Conservation (phyloP, 306 rosid species). For the Sophora flavescens region DNA sequence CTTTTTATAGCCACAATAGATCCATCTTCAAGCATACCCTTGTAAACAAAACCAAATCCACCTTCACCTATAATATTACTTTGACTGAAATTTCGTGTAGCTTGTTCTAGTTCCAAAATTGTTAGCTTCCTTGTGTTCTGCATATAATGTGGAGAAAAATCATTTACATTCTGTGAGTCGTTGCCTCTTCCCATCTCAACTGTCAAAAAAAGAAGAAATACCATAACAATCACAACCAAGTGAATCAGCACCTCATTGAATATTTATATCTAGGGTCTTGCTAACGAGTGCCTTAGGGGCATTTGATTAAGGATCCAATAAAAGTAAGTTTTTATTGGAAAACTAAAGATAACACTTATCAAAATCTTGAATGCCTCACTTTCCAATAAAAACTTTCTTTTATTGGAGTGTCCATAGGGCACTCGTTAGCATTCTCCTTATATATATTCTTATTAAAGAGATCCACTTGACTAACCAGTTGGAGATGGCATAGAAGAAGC, state of each 20-base stretch:
- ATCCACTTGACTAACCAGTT: conserved; percentile 51
- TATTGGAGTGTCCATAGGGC: too few species aligned
- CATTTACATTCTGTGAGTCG: conserved; percentile 47
- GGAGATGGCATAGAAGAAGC: conserved; percentile 70
- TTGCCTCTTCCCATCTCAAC: conserved; percentile 66
- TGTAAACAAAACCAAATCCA: conserved; percentile 71
- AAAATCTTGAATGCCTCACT: too few species aligned
- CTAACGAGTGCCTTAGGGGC: too few species aligned
- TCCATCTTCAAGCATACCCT: conserved; percentile 85
- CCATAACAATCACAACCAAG: neutral
- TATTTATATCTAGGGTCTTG: too few species aligned
- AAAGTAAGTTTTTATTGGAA: too few species aligned
- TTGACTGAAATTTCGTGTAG: conserved; percentile 64
- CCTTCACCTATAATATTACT: conserved; percentile 70
- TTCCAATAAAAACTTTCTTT: too few species aligned
- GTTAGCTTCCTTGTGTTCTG: conserved; percentile 56
- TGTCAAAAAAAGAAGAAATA: conserved; percentile 27
- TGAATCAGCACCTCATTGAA: neutral
- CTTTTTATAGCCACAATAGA: conserved; percentile 77
- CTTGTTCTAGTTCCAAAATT: conserved; percentile 65
- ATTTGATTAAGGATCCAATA: too few species aligned
- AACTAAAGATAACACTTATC: too few species aligned
- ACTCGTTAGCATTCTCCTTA: too few species aligned
- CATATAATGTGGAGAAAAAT: conserved; percentile 50
- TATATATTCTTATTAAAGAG: neutral